Conservation (phyloP, 805 yeast genomes). For the Barnettozyma pratensis region DNA sequence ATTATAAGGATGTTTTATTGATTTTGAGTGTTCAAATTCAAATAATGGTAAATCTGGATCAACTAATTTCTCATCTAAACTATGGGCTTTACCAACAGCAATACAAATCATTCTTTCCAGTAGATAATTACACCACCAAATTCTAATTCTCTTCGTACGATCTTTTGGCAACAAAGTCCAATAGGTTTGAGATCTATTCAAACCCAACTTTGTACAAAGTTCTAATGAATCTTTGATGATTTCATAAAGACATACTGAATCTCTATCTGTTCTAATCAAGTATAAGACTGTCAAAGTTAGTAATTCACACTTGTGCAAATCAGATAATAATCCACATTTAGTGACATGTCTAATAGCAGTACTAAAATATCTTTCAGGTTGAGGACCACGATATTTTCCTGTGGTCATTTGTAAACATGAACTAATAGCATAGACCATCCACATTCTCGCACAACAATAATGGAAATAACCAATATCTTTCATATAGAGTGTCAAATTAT, state of each 20-base stretch:
- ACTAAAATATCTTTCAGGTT: constrained; percentile 51
- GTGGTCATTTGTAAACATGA: constrained; percentile 50
- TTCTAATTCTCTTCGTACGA: constrained; percentile 40
- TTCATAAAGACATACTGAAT: constrained; percentile 47
- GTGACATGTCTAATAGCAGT: constrained; percentile 55
- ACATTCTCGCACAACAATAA: constrained; percentile 50
- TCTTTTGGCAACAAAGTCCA: constrained; percentile 21
- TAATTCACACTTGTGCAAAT: constrained; percentile 46
- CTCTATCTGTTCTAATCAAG: constrained; percentile 56
- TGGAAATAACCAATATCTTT: constrained; percentile 41
- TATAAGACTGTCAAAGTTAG: constrained; percentile 48
- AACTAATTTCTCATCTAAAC: constrained; percentile 45
- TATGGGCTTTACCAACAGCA: constrained; percentile 55
- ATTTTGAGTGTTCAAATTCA: constrained; percentile 37
- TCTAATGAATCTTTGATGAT: constrained; percentile 49
- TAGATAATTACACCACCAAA: constrained; percentile 63
- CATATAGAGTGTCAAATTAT: constrained; percentile 28
- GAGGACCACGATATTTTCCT: constrained; percentile 50
- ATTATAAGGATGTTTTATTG: constrained; percentile 18
- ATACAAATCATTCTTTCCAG: constrained; percentile 57
- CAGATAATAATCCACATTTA: constrained; percentile 34
- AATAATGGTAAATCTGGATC: constrained; percentile 46
- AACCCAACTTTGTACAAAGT: constrained; percentile 33
- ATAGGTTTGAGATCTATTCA: constrained; percentile 35
- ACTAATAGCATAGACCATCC: constrained; percentile 47